Evolutionary conservation across 1,139 yeast genomes (phyloP).

Genomic region (Nematodospora anomalae): DNA sequence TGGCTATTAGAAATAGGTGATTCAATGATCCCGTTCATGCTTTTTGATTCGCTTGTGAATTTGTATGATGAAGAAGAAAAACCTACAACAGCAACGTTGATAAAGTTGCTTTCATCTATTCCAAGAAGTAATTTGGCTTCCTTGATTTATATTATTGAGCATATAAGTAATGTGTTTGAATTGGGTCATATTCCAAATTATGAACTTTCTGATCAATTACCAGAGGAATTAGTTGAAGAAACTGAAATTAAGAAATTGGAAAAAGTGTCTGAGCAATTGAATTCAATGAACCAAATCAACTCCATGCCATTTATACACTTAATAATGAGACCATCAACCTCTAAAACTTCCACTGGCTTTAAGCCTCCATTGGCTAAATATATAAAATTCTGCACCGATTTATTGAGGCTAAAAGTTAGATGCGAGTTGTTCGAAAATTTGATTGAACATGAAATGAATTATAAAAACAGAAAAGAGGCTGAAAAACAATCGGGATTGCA

Average conservation of each 20-base stretch:
- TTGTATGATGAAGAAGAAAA: slow-evolving; percentile 21
- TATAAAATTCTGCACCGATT: slow-evolving; percentile 27
- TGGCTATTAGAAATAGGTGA: slow-evolving; percentile 49
- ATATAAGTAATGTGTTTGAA: slow-evolving; percentile 28
- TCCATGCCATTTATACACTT: slow-evolving; percentile 44
- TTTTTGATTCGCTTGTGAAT: slow-evolving; percentile 35
- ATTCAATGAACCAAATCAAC: slow-evolving; percentile 40
- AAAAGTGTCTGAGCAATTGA: slow-evolving; percentile 23
- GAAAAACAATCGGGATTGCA: slow-evolving; percentile 31
- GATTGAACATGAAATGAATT: slow-evolving; percentile 32
- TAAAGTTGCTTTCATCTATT: slow-evolving; percentile 31
- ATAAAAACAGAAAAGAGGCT: slow-evolving; percentile 29
- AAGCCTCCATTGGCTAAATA: slow-evolving; percentile 41
- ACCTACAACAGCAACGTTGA: slow-evolving; percentile 18
- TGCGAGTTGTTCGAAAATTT: slow-evolving; percentile 26
- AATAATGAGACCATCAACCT: slow-evolving; percentile 41
- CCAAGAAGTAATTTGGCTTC: slow-evolving; percentile 47
- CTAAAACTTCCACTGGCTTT: slow-evolving; percentile 39
- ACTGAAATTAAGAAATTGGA: slow-evolving; percentile 10
- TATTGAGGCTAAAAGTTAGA: slow-evolving; percentile 29
- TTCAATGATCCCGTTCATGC: slow-evolving; percentile 45
- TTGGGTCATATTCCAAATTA: slow-evolving; percentile 28
- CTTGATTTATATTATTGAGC: slow-evolving; percentile 38
- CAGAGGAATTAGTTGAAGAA: slow-evolving; percentile 18
- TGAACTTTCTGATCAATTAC: slow-evolving; percentile 30